Evolutionary conservation across 129 eudicot species (phyloP).

Genomic region (Helichrysum umbraculigerum): DNA sequence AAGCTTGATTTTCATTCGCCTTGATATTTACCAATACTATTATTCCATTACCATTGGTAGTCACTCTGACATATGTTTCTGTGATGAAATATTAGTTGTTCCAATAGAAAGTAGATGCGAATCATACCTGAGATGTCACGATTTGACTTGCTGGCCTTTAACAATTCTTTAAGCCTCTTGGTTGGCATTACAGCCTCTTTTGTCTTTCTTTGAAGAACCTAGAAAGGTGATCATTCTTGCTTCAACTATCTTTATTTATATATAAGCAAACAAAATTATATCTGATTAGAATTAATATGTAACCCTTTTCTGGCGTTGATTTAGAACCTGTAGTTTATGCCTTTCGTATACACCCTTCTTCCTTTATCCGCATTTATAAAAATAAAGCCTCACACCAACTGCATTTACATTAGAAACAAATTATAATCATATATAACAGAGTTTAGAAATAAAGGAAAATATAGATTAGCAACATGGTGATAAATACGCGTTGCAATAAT

Average conservation of each 20-base stretch:
- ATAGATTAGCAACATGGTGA: neutral
- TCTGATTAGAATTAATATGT: slow-evolving; percentile 33
- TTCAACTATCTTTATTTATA: neutral
- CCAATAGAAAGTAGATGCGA: neutral
- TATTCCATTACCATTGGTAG: slow-evolving; percentile 70
- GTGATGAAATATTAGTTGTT: too few species aligned
- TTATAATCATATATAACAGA: neutral
- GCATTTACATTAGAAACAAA: slow-evolving; percentile 3
- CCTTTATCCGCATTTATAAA: slow-evolving; percentile 56
- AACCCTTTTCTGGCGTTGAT: slow-evolving; percentile 99
- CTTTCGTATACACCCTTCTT: slow-evolving; percentile 98
- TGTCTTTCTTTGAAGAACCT: slow-evolving; percentile 99
- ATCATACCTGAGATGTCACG: slow-evolving; percentile 80
- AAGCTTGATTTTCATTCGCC: slow-evolving; percentile 5
- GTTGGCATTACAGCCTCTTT: too few species aligned
- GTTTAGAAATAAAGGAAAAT: slow-evolving; percentile 5
- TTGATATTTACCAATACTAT: slow-evolving; percentile 65
- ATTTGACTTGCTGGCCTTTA: slow-evolving; percentile 90
- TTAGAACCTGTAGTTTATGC: slow-evolving; percentile 88
- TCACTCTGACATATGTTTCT: slow-evolving; percentile 38
- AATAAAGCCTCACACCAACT: neutral
- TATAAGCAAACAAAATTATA: neutral
- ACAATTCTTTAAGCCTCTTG: slow-evolving; percentile 91
- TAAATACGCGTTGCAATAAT: slow-evolving; percentile 70
- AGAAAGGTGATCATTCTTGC: slow-evolving; percentile 15